These are phyloP conservation scores for Pichia kudriavzevii DNA, from an alignment of 1,139 yeast genomes.

Conservation along the genomic window DNA sequence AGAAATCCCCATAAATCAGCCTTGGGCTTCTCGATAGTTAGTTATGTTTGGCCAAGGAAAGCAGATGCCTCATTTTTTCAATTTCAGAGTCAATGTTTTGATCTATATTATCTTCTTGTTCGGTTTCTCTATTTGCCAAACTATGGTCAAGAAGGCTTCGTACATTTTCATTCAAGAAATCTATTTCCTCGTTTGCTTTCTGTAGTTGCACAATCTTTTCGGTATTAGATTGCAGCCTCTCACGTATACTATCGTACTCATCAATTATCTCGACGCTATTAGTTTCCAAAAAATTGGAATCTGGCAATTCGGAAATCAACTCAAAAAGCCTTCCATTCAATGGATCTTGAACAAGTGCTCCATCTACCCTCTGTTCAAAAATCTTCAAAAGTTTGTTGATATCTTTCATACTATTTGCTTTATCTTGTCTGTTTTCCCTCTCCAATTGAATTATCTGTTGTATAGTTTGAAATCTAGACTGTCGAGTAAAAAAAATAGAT, in stretches of 20 bases:
- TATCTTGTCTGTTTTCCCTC: slow-evolving; percentile 9
- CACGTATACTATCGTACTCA: slow-evolving; percentile 16
- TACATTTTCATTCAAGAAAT: slow-evolving; percentile 7
- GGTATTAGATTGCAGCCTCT: slow-evolving; percentile 14
- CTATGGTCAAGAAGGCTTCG: background rate
- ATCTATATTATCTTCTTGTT: background rate
- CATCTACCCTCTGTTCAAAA: slow-evolving; percentile 6
- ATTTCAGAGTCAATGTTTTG: slow-evolving; percentile 4
- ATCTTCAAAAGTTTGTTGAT: slow-evolving; percentile 19
- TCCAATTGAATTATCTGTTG: slow-evolving; percentile 24
- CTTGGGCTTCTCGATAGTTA: too few species aligned
- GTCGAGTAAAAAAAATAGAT: slow-evolving; percentile 21
- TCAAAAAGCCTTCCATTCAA: slow-evolving; percentile 13
- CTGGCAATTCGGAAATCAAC: slow-evolving; percentile 25
- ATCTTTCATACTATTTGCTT: slow-evolving; percentile 20
- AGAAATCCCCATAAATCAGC: too few species aligned
- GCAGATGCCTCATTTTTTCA: slow-evolving; percentile 5
- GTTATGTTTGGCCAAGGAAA: too few species aligned
- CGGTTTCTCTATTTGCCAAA: background rate
- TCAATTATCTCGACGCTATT: slow-evolving; percentile 17
- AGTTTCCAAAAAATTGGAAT: slow-evolving; percentile 17
- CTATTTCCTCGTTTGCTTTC: slow-evolving; percentile 15
- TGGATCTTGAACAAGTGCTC: slow-evolving; percentile 4
- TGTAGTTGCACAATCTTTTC: slow-evolving; percentile 11
- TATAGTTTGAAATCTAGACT: slow-evolving; percentile 21